Percentiles rank a stretch among this genome's conserved stretches.
phyloP scores from a whole-genome alignment of 306 rosid species.

The Calophaca sinica region DNA sequence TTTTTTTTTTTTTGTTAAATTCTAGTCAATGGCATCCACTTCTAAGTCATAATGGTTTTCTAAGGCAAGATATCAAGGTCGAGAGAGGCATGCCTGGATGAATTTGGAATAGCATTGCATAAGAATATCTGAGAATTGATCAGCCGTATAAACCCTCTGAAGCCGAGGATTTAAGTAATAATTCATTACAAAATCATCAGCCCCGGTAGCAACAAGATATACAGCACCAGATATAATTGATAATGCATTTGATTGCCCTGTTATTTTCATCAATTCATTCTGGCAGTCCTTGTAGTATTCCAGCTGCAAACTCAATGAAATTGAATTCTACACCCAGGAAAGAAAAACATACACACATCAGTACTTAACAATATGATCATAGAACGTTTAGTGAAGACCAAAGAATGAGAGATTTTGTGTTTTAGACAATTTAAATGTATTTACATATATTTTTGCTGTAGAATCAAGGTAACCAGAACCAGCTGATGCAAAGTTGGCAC shows the following conservation, averaged over 20 bases:
- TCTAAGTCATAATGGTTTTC: not conserved
- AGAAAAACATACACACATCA: not conserved
- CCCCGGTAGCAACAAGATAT: constrained; percentile 62
- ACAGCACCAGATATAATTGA: constrained; percentile 64
- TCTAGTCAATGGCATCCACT: too few relatives aligned
- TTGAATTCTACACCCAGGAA: constrained; percentile 52
- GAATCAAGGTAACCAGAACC: constrained; percentile 65
- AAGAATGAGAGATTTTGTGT: not conserved
- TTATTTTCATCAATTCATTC: constrained; percentile 50
- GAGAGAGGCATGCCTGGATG: constrained; percentile 57
- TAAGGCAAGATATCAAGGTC: not conserved
- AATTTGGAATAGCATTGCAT: constrained; percentile 51
- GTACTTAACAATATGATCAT: not conserved
- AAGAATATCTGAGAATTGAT: constrained; percentile 68
- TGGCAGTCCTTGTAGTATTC: constrained; percentile 69
- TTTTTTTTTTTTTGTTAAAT: too few relatives aligned
- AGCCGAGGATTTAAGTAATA: constrained; percentile 73
- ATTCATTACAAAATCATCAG: constrained; percentile 73
- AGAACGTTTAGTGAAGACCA: too few relatives aligned
- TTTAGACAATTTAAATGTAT: not conserved
- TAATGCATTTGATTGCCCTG: constrained; percentile 58
- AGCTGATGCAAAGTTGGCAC: constrained; percentile 70
- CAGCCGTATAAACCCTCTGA: constrained; percentile 46
- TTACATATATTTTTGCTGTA: constrained; percentile 66
- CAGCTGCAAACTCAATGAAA: constrained; percentile 65